Percentiles rank a stretch among this genome's conserved stretches.
Conservation (phyloP, 2,329 filamentous ascomycete genomes). For the Apiospora aurea region DNA sequence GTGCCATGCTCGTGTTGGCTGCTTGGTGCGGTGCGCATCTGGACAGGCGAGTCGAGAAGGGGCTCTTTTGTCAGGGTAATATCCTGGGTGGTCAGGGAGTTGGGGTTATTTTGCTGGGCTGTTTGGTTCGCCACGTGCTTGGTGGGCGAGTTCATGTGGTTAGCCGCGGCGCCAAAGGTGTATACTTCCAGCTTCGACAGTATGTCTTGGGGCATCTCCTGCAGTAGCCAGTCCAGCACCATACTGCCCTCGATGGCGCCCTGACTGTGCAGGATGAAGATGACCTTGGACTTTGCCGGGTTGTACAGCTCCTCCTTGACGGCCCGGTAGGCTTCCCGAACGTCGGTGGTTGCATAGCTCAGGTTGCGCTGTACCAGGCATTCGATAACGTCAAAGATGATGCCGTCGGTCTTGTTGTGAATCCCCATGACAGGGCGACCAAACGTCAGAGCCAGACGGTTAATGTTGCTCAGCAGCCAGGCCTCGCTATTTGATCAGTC, state of each 20-base stretch:
- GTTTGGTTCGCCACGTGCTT: slow-evolving; percentile 8
- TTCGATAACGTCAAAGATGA: slow-evolving; percentile 79
- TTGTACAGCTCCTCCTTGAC: slow-evolving; percentile 71
- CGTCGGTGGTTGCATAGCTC: slow-evolving; percentile 73
- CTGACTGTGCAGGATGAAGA: slow-evolving; percentile 80
- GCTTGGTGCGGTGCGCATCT: slow-evolving; percentile 27
- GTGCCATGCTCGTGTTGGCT: not conserved
- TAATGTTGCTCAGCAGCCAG: slow-evolving; percentile 75
- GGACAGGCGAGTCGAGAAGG: slow-evolving; percentile 40
- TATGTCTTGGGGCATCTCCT: slow-evolving; percentile 71
- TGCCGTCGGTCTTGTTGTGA: slow-evolving; percentile 77
- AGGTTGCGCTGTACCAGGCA: slow-evolving; percentile 80
- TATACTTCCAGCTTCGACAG: slow-evolving; percentile 76
- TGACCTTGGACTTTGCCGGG: slow-evolving; percentile 68
- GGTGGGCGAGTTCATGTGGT: slow-evolving; percentile 22
- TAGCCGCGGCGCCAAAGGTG: slow-evolving; percentile 62
- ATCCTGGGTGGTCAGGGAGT: slow-evolving; percentile 85
- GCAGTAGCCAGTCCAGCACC: slow-evolving; percentile 78
- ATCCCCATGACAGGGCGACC: slow-evolving; percentile 74
- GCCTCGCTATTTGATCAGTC: slow-evolving; percentile 53
- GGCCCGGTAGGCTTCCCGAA: slow-evolving; percentile 66
- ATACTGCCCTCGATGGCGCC: slow-evolving; percentile 77
- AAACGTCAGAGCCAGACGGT: slow-evolving; percentile 76
- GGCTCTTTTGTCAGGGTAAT: slow-evolving; percentile 45
- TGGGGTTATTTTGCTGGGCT: slow-evolving; percentile 58